A percentile compares a stretch with the other conserved stretches of the same genome.
phyloP scores from a whole-genome alignment of 495 filamentous ascomycete species.

The Astrothelium macrocarpum region DNA sequence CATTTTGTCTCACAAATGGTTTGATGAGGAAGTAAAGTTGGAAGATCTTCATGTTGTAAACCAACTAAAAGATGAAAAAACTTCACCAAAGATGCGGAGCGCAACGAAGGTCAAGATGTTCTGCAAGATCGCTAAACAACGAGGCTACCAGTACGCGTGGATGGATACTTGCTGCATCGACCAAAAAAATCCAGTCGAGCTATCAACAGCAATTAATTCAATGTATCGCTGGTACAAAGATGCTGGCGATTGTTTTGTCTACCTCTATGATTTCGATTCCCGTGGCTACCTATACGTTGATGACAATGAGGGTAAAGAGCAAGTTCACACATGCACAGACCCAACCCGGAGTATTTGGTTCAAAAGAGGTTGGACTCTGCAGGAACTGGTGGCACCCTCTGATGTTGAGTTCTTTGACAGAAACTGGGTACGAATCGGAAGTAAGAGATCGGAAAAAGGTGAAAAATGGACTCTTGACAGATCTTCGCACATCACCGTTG shows the following conservation, averaged over 20 bases:
- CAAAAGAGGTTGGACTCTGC: constrained; percentile 21
- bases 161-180: constrained; percentile 24
- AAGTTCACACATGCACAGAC: background rate
- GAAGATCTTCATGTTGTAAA: background rate
- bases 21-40: constrained; percentile 7
- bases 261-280: constrained; percentile 8
- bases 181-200: constrained; percentile 19
- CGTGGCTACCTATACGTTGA: background rate
- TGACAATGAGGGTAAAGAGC: background rate
- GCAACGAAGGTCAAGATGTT: constrained; percentile 8
- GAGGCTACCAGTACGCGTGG: constrained; percentile 8
- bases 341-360: constrained; percentile 15
- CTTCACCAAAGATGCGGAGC: background rate
- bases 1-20: constrained; percentile 9
- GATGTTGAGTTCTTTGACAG: constrained; percentile 13
- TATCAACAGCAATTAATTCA: constrained; percentile 14
- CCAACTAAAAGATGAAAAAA: background rate
- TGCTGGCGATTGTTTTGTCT: constrained; percentile 13
- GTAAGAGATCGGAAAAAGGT: background rate
- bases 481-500: background rate
- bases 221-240: constrained; percentile 18
- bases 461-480: background rate
- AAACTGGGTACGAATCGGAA: constrained; percentile 10
- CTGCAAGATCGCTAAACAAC: constrained; percentile 5
- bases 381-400: constrained; percentile 17